Evolutionary conservation across 1,284 basidiomycete species (phyloP), one percentile per base, ranked within the genome.

Genomic region (Naganishia sp.): DNA sequence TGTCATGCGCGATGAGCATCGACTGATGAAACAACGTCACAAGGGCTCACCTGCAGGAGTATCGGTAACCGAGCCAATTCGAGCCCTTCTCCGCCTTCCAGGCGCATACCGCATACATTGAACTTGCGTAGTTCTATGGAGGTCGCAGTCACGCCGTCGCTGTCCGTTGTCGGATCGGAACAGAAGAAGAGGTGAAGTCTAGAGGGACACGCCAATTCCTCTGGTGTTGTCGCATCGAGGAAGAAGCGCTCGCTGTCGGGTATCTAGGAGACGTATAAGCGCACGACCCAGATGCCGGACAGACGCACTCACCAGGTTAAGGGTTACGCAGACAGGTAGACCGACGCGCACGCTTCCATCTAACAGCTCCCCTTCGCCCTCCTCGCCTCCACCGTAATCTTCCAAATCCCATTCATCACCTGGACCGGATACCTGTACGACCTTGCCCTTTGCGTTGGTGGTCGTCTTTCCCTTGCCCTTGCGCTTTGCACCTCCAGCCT

Each of bases 351-450:
- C 70, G n/a, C 70, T 39, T 54, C 76, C 42, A n/a, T 39, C 63
- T 39, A 68, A 66, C 3, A 68, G 53, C 6, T 71, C 74, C 11
- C 73, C 75, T 21, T 72, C 75, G 5, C 67, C 74, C n/a, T 71
- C 71, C 3, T 64, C 68, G 15, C 52, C 58, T 31, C 57, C 63
- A 6, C 61, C 67, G 67, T 46, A 61, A 58, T 68, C 65, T 25
- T 76, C 77, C 63, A 80, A 57, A 68, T 80, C 79, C 79, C 79
- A 80, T 60, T 79, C 78, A 52, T 80, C 79, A 2, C 70, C 74
- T 3, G 76, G 76, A n/a, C 71, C 68, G 0, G 70, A 71, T 0
- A 72, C 58, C 21, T 70, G 68, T 31, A 66, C 69, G 1, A 69
- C 71, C 57, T 71, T 74, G 0, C 72, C 74, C 53, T 75, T 76